Evolutionary conservation across 2,329 filamentous ascomycete species (phyloP).

Genomic region (Aspergillus bombycis): DNA sequence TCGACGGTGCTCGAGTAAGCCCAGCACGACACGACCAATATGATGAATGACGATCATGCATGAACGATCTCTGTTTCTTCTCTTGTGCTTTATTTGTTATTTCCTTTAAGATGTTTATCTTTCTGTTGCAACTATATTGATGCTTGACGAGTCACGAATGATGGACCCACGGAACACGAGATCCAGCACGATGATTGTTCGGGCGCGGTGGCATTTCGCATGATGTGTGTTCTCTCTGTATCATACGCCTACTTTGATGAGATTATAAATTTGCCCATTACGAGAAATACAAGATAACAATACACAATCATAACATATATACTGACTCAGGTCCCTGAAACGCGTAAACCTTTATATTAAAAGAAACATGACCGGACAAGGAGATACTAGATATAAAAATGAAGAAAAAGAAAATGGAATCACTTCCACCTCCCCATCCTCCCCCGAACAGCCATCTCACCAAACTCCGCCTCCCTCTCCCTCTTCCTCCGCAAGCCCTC

Average conservation of each 20-base stretch:
- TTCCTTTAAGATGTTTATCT: conserved; percentile 7
- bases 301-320: background rate
- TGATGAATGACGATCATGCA: conserved; percentile 8
- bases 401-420: background rate
- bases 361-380: background rate
- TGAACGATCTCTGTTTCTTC: conserved; percentile 9
- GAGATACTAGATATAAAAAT: background rate
- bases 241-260: conserved; percentile 4
- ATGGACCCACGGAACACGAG: conserved; percentile 8
- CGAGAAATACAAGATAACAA: background rate
- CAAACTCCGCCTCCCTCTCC: conserved; percentile 34
- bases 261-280: background rate
- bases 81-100: conserved; percentile 15
- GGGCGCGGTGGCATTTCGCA: background rate
- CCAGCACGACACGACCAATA: conserved; percentile 11
- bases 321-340: background rate
- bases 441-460: conserved; percentile 38
- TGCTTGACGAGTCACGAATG: conserved; percentile 12
- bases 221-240: conserved; percentile 1
- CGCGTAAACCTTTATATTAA: background rate
- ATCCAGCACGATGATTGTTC: conserved; percentile 2
- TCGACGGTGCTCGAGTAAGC: background rate
- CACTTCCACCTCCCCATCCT: conserved; percentile 19
- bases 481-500: conserved; percentile 24
- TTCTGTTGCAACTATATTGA: conserved; percentile 3